Evolutionary conservation across 768 basidiomycete species (phyloP), one percentile per base, ranked within the genome.

Genomic region (Boletus speciosus): DNA sequence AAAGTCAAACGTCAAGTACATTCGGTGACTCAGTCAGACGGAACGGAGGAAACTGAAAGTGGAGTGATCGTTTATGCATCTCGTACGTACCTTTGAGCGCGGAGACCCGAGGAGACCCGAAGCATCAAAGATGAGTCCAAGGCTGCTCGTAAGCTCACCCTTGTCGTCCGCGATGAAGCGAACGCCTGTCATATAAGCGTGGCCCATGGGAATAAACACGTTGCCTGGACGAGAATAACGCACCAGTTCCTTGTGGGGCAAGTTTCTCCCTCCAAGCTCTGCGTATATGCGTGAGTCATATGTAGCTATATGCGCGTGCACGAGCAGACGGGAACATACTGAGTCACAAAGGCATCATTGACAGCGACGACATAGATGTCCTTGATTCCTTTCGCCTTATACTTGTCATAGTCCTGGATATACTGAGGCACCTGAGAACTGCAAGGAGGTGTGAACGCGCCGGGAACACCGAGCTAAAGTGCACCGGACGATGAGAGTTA

Each of bases 311-410:
- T 52, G 43, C 51, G 49, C 38, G 38, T 45, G 14, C 40, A 55
- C 10, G 9, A 16, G 14, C 4, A 25, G 37, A 31, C 1, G n/a
- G 11, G 8, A 10, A 49, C 48, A 16, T 61, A 75, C 51, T 84
- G 80, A 54, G 78, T 81, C 42, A 89, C 86, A 62, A 88, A 93
- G 7, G 79, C 77, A 66, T 95, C 92, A 67, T 94, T 94, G 52
- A 90, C 85, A 25, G 83, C 74, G 51, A 94, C 71, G 51, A 93
- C 79, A 57, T 83, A 86, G 56, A 91, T 80, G 48, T 81, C 76
- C 55, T 82, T 78, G 63, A 92, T 73, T 11, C 89, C 92, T 70
- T 90, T 93, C 4, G 75, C 80, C 72, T 84, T 84, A 81, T 89
- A 89, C 64, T 84, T 74, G 14, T 84, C 78, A 68, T 81, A 86